phyloP scores from a whole-genome alignment of 495 filamentous ascomycete genomes.

The Stereocaulon alpinum region DNA sequence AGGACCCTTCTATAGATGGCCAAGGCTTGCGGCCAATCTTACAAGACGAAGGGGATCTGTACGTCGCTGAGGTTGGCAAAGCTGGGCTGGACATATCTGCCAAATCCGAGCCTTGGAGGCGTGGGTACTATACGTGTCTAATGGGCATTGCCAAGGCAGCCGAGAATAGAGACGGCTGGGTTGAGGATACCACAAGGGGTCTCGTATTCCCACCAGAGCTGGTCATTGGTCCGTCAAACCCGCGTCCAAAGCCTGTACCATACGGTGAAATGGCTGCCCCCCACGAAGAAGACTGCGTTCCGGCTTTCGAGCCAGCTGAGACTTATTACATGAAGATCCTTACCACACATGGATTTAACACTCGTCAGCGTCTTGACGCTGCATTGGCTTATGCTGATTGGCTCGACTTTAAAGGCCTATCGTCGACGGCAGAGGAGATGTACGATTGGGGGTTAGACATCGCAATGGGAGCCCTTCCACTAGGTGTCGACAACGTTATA shows the following conservation, averaged over 20 bases:
- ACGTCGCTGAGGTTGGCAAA: conserved; percentile 44
- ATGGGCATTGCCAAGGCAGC: conserved; percentile 66
- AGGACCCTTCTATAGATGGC: conserved; percentile 57
- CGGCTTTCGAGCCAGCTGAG: conserved; percentile 54
- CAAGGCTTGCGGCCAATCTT: conserved; percentile 41
- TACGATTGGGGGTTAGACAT: conserved; percentile 64
- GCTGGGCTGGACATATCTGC: conserved; percentile 57
- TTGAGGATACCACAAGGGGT: conserved; percentile 54
- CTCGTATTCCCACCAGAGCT: conserved; percentile 57
- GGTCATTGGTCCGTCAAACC: conserved; percentile 74
- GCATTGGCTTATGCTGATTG: conserved; percentile 72
- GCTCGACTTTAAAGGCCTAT: conserved; percentile 63
- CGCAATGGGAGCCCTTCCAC: conserved; percentile 41
- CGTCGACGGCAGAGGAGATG: conserved; percentile 52
- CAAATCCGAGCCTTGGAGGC: conserved; percentile 71
- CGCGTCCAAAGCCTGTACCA: conserved; percentile 61
- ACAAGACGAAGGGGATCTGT: conserved; percentile 45
- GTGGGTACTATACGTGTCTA: conserved; percentile 70
- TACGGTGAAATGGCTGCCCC: conserved; percentile 46
- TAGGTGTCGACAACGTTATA: conserved; percentile 39
- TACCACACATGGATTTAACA: conserved; percentile 63
- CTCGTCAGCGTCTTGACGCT: conserved; percentile 64
- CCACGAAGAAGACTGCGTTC: conserved; percentile 59
- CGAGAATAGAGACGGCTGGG: conserved; percentile 70
- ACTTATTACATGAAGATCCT: conserved; percentile 68